These are phyloP conservation scores for Tylopilus plumbeoviolaceoides DNA, from an alignment of 768 basidiomycete genomes.

Conservation along the genomic window DNA sequence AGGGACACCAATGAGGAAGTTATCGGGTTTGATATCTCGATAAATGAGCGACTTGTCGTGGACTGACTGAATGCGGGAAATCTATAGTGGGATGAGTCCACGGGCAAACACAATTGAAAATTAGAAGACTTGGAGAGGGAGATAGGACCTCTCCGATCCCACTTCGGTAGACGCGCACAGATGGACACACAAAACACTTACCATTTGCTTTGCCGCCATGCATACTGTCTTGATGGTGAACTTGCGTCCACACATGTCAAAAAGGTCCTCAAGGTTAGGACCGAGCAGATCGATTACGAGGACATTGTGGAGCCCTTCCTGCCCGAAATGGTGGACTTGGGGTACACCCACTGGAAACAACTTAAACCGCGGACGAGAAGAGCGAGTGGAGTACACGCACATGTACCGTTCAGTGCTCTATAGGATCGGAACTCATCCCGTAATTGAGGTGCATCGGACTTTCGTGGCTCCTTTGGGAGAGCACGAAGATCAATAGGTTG, in stretches of 20 bases:
- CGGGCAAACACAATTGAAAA: neutral
- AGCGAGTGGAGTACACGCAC: slow-evolving; percentile 43
- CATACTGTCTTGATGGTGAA: slow-evolving; percentile 98
- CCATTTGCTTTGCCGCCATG: slow-evolving; percentile 99
- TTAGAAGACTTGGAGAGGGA: neutral
- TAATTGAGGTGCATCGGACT: slow-evolving; percentile 96
- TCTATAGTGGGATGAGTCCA: slow-evolving; percentile 42
- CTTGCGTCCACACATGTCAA: slow-evolving; percentile 98
- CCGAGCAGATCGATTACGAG: slow-evolving; percentile 92
- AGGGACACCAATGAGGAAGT: slow-evolving; percentile 95
- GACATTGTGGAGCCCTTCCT: slow-evolving; percentile 97
- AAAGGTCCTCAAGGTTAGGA: slow-evolving; percentile 96
- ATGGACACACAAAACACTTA: slow-evolving; percentile 33
- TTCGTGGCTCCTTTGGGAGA: slow-evolving; percentile 76
- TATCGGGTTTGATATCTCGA: slow-evolving; percentile 99
- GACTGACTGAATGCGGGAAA: slow-evolving; percentile 93
- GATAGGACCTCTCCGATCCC: neutral
- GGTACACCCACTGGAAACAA: slow-evolving; percentile 78
- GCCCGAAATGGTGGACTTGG: slow-evolving; percentile 98
- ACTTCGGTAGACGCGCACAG: neutral
- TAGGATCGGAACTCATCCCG: slow-evolving; percentile 97
- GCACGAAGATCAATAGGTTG: slow-evolving; percentile 11
- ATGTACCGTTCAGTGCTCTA: slow-evolving; percentile 86
- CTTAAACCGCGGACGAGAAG: slow-evolving; percentile 13
- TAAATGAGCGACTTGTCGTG: slow-evolving; percentile 99